Base-by-base conservation (phyloP, 2,329 filamentous ascomycete genomes). In the Epichloe uncinata region DNA sequence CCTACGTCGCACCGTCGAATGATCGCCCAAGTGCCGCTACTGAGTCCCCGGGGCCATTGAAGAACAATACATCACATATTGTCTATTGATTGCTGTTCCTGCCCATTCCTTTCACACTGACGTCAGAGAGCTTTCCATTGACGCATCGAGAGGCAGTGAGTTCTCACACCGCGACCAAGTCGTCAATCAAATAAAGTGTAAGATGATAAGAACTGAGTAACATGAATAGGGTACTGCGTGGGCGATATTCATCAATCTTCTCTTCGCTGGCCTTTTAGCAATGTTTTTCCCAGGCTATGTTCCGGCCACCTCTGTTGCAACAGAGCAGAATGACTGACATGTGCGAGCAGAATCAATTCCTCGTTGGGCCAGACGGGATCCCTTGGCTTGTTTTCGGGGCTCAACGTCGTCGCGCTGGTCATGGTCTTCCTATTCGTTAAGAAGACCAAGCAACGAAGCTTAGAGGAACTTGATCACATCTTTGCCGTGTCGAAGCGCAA, bases 91-190 rank as follows among this genome's bases (percentile, higher is more conserved):
- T n/a, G 42, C 42, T 43, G 42, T n/a, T 12, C 20, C 33, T 22
- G 18, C 73, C 73, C 0, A 73, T 74, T 11, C 70, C 72, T 0
- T 75, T 74, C 45, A 75, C 71, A 2, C 62, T 75, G 16, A 73
- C 72, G 12, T 72, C 72, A 3, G 73, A 75, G 55, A 70, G 69
- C 45, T 76, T 75, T 51, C 72, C 73, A 0, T 57, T 74, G 1
- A 70, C 69, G 4, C 69, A 75, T 52, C 65, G 73, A 52, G 73
- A 75, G 57, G 66, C 71, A 6, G 62, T 62, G 57, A 45, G 58
- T n/a, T 13, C 26, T 18, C 30, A 46, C 22, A 13, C 13, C 22
- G 22, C 22, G 22, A 22, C 22, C 5, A 9, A 15, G 33, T 8
- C 45, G 3, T 30, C 15, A 3, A 22, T 16, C 34, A 16, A 37